These are phyloP conservation scores for Citrullus amarus DNA, from an alignment of 306 rosid genomes.

Conservation along the genomic window DNA sequence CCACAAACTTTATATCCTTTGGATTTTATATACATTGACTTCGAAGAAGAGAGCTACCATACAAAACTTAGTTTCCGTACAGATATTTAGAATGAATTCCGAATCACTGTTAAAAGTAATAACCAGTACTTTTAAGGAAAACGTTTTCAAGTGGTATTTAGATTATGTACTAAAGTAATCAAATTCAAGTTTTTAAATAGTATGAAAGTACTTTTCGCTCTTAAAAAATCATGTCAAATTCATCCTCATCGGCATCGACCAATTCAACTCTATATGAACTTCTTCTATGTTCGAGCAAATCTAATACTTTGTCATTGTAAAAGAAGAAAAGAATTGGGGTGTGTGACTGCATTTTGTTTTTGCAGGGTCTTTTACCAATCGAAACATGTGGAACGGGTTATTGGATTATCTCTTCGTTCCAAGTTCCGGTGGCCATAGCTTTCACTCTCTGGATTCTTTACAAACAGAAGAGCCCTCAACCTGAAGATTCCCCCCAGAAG, in stretches of 20 bases:
- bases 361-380: constrained; percentile 53
- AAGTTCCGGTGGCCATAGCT: constrained; percentile 63
- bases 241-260: not conserved
- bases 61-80: not conserved
- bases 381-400: constrained; percentile 70
- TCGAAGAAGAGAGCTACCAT: not conserved
- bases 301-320: not conserved
- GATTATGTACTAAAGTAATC: not conserved
- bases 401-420: constrained; percentile 65
- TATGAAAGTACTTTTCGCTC: not conserved
- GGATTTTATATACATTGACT: not conserved
- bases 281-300: not conserved
- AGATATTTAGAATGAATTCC: not conserved
- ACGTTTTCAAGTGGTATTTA: not conserved
- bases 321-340: not conserved
- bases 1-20: not conserved
- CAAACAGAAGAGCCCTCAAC: constrained; percentile 33
- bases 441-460: constrained; percentile 58
- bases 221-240: not conserved
- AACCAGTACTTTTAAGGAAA: not conserved
- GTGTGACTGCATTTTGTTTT: not conserved
- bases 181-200: not conserved
- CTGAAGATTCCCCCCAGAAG: constrained; percentile 29
- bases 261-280: not conserved
- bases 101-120: not conserved